Base-by-base conservation (phyloP, 768 basidiomycete genomes). In the Lactarius pseudohatsudake region DNA sequence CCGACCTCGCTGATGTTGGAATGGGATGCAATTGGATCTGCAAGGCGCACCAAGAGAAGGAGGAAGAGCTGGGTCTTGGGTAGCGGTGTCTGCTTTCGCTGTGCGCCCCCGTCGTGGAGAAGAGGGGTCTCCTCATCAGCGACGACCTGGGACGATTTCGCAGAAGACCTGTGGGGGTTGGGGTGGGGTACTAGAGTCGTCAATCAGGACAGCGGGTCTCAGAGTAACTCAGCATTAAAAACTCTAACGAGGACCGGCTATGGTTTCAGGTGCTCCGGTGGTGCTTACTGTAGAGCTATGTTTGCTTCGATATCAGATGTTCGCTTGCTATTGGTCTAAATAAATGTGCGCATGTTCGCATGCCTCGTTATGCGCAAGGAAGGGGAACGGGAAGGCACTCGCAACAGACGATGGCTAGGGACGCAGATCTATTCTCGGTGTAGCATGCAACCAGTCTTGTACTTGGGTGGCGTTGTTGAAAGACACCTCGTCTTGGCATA, bases 1-100 rank as follows among this genome's bases (percentile, higher is more conserved):
- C n/a, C n/a, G n/a, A n/a, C 82, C 73, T 84, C 80, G 68, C 82
- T 82, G 26, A 84, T 79, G 73, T 84, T 84, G 45, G 66, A 67
- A 60, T 55, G 53, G 10, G 53, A 59, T 1, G 58, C 55, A 34
- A 67, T 60, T 13, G 58, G 62, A 10, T 67, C 66, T 16, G 62
- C 32, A 7, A 67, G 62, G 18, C 43, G 53, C 41, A 64, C 43
- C 53, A 67, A 38, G 57, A 56, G 53, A 11, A 67, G 58, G 41
- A 67, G 3, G 1, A 45, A 64, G 5, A 67, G 30, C 43, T 67
- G 66, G 34, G 62, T 47, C 9, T 43, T 16, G 15, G 66, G 66
- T 20, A 67, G 34, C 9, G 66, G 66, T 11, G 66, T 67, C 3
- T 53, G 3, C 59, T 36, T 64, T 30, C 22, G 61, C 32, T 61